A percentile compares a stretch with the other conserved stretches of the same genome.
These are phyloP conservation scores for Rachicladosporium sp. DNA, from an alignment of 2,329 filamentous ascomycete genomes.

Conservation along the genomic window DNA sequence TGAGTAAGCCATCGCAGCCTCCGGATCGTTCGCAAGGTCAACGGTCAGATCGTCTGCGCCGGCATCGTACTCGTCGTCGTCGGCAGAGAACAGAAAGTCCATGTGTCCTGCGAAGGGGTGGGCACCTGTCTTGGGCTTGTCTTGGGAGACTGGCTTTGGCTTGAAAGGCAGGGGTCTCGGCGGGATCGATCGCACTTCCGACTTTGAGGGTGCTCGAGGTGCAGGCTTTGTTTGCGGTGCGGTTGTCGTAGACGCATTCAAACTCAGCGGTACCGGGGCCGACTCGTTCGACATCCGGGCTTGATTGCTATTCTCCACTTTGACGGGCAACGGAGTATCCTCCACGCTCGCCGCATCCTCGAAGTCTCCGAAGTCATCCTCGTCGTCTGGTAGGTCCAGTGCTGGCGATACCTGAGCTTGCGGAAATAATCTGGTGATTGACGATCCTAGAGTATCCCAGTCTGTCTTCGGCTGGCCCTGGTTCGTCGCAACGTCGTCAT, in stretches of 20 bases:
- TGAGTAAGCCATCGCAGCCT: slow-evolving; percentile 24
- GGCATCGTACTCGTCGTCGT: slow-evolving; percentile 23
- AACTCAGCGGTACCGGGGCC: no score
- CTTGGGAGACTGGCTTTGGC: slow-evolving; percentile 3
- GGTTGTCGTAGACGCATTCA: no score
- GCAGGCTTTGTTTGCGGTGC: no score
- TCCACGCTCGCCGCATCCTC: slow-evolving; percentile 28
- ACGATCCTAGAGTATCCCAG: neutral
- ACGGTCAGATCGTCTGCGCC: slow-evolving; percentile 20
- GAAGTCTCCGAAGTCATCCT: slow-evolving; percentile 45
- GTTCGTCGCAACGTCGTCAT: slow-evolving; percentile 1
- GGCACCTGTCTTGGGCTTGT: slow-evolving; percentile 7
- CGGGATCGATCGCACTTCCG: no score
- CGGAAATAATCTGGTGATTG: no score
- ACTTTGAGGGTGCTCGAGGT: no score
- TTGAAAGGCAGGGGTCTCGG: slow-evolving; percentile 9
- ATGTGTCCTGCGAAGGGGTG: slow-evolving; percentile 23
- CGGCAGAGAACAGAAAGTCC: slow-evolving; percentile 22
- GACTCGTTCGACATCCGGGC: no score
- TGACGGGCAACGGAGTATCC: no score
- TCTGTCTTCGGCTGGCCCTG: slow-evolving; percentile 22
- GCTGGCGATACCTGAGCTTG: no score
- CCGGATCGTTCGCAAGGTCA: slow-evolving; percentile 21
- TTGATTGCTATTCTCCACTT: no score
- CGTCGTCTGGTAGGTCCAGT: slow-evolving; percentile 22